These are phyloP conservation scores for Arthrinium phaeospermum DNA, from an alignment of 2,329 filamentous ascomycete species.

Conservation along the genomic window DNA sequence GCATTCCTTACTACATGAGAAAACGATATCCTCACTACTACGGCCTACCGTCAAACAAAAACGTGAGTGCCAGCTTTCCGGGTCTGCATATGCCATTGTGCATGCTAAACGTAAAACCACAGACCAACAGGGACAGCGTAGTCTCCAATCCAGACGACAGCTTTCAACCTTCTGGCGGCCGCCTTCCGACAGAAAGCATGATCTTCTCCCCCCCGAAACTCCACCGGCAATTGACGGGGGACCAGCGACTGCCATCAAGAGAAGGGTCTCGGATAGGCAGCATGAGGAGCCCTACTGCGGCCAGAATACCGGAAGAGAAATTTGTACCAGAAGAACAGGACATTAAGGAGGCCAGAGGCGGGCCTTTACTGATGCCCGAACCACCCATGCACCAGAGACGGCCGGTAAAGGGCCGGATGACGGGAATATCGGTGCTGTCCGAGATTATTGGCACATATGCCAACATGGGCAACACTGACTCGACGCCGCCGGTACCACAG, in stretches of 20 bases:
- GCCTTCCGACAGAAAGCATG: slow-evolving; percentile 18
- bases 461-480: neutral
- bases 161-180: slow-evolving; percentile 10
- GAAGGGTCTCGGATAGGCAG: neutral
- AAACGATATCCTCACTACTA: slow-evolving; percentile 10
- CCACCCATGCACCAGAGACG: neutral
- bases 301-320: neutral
- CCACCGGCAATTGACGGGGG: slow-evolving; percentile 12
- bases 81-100: no score
- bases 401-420: neutral
- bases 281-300: neutral
- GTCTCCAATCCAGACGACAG: slow-evolving; percentile 10
- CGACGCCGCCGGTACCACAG: neutral
- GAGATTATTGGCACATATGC: slow-evolving; percentile 17
- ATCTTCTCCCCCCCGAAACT: slow-evolving; percentile 16
- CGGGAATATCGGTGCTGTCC: slow-evolving; percentile 7
- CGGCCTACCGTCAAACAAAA: neutral
- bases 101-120: neutral
- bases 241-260: neutral
- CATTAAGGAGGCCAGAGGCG: neutral
- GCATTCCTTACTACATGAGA: neutral
- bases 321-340: neutral
- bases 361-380: neutral
- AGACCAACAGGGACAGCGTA: slow-evolving; percentile 10
- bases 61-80: neutral